These are phyloP conservation scores for Fonsecaea monophora DNA, from an alignment of 2,329 filamentous ascomycete genomes.

Conservation along the genomic window DNA sequence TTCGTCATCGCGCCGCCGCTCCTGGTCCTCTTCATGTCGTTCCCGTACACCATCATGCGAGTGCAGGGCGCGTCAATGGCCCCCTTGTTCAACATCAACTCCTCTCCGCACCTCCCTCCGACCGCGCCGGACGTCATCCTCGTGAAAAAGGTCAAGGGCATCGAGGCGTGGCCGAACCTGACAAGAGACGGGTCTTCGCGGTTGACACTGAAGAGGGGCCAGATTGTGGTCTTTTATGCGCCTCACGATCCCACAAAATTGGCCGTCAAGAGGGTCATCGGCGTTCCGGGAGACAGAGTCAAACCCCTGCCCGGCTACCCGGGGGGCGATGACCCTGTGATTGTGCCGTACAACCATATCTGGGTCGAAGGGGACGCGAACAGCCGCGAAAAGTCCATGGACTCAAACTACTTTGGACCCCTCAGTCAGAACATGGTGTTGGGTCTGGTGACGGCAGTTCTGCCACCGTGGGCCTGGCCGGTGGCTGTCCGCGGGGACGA, in stretches of 20 bases:
- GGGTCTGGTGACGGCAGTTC: slow-evolving; percentile 73
- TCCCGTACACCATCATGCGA: slow-evolving; percentile 49
- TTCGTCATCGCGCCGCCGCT: slow-evolving; percentile 46
- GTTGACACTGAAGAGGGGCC: slow-evolving; percentile 69
- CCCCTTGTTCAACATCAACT: slow-evolving; percentile 74
- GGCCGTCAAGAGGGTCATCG: slow-evolving; percentile 83
- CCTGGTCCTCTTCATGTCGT: slow-evolving; percentile 50
- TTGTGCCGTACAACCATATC: slow-evolving; percentile 81
- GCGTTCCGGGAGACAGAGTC: slow-evolving; percentile 78
- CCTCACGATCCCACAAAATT: slow-evolving; percentile 48
- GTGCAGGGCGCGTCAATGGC: slow-evolving; percentile 71
- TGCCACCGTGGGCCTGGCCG: slow-evolving; percentile 66
- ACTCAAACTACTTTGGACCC: slow-evolving; percentile 91
- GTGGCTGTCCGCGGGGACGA: slow-evolving; percentile 56
- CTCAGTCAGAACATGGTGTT: slow-evolving; percentile 76
- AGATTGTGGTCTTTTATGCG: slow-evolving; percentile 71
- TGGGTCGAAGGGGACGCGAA: slow-evolving; percentile 94
- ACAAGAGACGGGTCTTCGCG: slow-evolving; percentile 55
- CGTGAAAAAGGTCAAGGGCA: slow-evolving; percentile 29
- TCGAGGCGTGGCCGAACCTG: not conserved
- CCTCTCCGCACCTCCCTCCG: slow-evolving; percentile 53
- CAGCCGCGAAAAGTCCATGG: slow-evolving; percentile 69
- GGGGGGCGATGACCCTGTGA: slow-evolving; percentile 54
- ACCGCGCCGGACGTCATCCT: slow-evolving; percentile 50
- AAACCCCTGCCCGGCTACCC: slow-evolving; percentile 68